Evolutionary conservation across 192 early-diverging fungal species (phyloP), one percentile per base, ranked within the genome.

Genomic region (Coemansia sp.): DNA sequence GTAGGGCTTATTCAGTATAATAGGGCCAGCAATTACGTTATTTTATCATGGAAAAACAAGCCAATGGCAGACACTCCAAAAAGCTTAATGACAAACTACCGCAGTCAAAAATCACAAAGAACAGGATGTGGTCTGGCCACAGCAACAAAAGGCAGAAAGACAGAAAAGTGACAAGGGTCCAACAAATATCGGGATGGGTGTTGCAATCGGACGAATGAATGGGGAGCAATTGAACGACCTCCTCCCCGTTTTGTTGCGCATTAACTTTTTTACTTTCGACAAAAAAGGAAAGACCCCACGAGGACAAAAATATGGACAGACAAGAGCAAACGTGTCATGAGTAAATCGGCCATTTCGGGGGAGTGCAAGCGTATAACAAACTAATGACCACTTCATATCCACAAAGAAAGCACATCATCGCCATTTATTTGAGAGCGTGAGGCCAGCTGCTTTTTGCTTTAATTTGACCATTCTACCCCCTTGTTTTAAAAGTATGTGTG

Each of bases 321-420:
- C 8, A 11, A 36, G 13, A 41, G 38, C 38, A 41, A 41, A 41
- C 38, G 38, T 41, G 38, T 6, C 38, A 41, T 15, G 1, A 41
- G 38, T 17, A 13, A 41, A 17, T 41, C 38, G 38, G 38, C 38
- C 38, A 41, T 41, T 41, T 41, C 38, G 38, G 38, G 38, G 38
- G n/a, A n/a, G n/a, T n/a, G n/a, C n/a, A n/a, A 17, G 13, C 17
- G 15, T 41, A 11, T 36, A 36, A 6, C 34, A 36, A 41, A 13
- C 38, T 17, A 13, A 41, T 41, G 38, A 13, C 17, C 38, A 41
- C 20, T 25, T 25, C 45, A 23, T 9, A 48, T 48, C 6, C 15
- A 48, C 17, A 44, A 44, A 44, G 13, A 48, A 48, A 25, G 45
- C 45, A 25, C 44, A 48, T 48, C 23, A 48, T 48, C 22, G 23